Base-by-base conservation (phyloP, 2,329 filamentous ascomycete species). In the Trichoderma hamatum region DNA sequence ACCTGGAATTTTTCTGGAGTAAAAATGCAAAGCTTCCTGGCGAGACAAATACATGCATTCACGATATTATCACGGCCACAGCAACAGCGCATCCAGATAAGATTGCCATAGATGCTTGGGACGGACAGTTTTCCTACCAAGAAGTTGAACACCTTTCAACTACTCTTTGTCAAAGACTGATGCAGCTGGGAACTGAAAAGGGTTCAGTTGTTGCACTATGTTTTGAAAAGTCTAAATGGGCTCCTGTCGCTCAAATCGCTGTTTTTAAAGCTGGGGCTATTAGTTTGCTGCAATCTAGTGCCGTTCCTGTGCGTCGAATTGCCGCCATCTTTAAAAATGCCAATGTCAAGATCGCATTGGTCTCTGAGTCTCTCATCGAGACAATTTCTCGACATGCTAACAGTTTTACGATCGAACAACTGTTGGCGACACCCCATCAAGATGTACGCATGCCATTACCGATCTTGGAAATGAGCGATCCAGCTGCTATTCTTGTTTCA, bases 211-310 rank as follows among this genome's bases (percentile, higher is more conserved):
- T 67, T 36, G 55, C 65, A 11, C 30, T 67, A 11, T 67, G 54
- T 26, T 67, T 67, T 34, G 65, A 67, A 61, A 67, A 67, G 7
- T 60, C 65, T 7, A 67, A 60, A 52, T 67, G 55, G 54, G 58
- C 30, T 24, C 24, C 65, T 24, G 34, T 67, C 21, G 55, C 43
- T 49, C 65, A 67, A 24, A 13, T 67, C 0, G 65, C 65, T 26
- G 65, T 54, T 24, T 61, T 59, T n/a, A 67, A 67, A 61, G 65
- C 65, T 7, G 65, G 65, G 2, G 65, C 65, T 2, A 28, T 67
- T 21, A 61, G 54, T 34, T 51, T 67, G 16, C 24, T 67, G 10
- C 54, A 60, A n/a, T 67, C 65, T 11, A 32, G 49, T 34, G 55
- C 34, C 43, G 65, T 67, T 30, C 65, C 65, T 19, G 65, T 52